Evolutionary conservation across 495 filamentous ascomycete genomes (phyloP).

Genomic region (Aspergillus asperescens): DNA sequence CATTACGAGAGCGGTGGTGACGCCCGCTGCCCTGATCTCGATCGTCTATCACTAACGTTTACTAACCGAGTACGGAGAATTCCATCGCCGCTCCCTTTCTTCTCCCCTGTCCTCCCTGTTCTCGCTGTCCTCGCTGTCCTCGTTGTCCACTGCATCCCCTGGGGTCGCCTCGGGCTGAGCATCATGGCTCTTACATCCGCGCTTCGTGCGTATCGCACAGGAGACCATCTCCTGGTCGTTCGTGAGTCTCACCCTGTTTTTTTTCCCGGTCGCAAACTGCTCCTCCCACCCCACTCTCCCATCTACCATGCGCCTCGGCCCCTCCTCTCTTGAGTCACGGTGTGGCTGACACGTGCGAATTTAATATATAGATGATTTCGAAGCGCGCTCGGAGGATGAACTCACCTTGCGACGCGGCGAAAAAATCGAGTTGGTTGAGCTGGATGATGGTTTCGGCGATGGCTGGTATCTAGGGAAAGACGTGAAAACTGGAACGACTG

Average conservation of each 20-base stretch:
- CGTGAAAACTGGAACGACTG: conserved; percentile 63
- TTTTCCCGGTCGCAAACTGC: conserved; percentile 13
- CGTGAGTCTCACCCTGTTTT: conserved; percentile 56
- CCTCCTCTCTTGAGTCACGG: conserved; percentile 7
- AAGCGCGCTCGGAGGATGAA: conserved; percentile 86
- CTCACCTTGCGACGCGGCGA: conserved; percentile 82
- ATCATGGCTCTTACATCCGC: conserved; percentile 38
- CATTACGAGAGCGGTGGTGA: conserved; percentile 1
- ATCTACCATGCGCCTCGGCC: conserved; percentile 10
- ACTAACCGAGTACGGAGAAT: conserved; percentile 1
- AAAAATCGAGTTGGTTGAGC: conserved; percentile 83
- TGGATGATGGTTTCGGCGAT: conserved; percentile 96
- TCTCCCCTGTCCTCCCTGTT: conserved; percentile 5
- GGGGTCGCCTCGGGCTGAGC: conserved; percentile 3
- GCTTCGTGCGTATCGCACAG: conserved; percentile 48
- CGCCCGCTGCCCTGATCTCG: conserved; percentile 5
- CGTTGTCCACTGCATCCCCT: not conserved
- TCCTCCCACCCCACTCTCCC: conserved; percentile 8
- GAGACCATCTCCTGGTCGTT: conserved; percentile 68
- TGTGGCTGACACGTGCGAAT: conserved; percentile 11
- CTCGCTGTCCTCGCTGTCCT: not conserved
- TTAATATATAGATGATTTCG: conserved; percentile 64
- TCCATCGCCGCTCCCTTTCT: conserved; percentile 8
- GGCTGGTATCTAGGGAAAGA: conserved; percentile 95
- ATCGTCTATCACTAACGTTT: not conserved